Percentiles rank a stretch among this genome's conserved stretches.
These are phyloP conservation scores for Globisporangium yorkense DNA, from an alignment of 352 stramenopile genomes.

Conservation along the genomic window DNA sequence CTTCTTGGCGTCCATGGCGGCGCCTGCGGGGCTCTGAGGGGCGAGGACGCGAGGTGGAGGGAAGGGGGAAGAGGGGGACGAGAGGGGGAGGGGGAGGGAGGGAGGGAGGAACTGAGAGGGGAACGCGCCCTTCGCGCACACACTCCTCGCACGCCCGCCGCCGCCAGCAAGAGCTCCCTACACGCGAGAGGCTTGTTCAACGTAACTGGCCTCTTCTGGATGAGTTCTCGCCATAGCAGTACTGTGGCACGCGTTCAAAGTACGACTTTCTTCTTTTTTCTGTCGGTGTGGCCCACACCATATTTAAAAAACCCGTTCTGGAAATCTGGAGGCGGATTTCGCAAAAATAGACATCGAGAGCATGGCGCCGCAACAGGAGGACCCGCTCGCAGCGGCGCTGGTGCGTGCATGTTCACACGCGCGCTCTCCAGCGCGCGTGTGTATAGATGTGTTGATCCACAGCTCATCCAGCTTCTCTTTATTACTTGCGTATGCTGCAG, in stretches of 20 bases:
- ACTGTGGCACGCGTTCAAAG: too few species aligned
- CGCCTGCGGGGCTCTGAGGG: not conserved
- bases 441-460: not conserved
- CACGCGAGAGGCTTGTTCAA: not conserved
- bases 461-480: not conserved
- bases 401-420: conserved; percentile 22
- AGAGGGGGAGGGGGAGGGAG: not conserved
- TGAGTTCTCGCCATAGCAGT: not conserved
- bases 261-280: too few species aligned
- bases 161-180: not conserved
- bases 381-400: conserved; percentile 30
- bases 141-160: too few species aligned
- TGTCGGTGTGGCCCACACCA: too few species aligned
- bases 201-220: not conserved
- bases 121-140: not conserved
- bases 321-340: not conserved
- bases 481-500: conserved; percentile 16
- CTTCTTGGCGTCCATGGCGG: conserved; percentile 38
- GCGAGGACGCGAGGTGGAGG: not conserved
- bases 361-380: conserved; percentile 17
- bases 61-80: not conserved
- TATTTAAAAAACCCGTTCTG: not conserved
- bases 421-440: not conserved
- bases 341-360: conserved; percentile 1
- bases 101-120: not conserved